phyloP scores from a whole-genome alignment of 768 basidiomycete species.

The Amanita molliuscula region DNA sequence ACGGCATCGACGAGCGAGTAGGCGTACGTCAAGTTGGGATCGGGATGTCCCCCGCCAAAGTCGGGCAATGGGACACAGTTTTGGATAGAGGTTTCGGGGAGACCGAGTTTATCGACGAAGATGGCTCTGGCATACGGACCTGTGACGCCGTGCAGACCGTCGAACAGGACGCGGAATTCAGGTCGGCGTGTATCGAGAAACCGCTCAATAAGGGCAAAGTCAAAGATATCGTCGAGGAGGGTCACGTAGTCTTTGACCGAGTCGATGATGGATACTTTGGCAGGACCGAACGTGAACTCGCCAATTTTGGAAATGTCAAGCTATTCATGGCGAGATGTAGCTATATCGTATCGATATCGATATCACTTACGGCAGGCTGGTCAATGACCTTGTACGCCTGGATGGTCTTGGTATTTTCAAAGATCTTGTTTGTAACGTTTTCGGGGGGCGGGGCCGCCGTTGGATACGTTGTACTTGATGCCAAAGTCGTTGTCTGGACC shows the following conservation, averaged over 20 bases:
- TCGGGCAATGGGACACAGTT: slow-evolving; percentile 89
- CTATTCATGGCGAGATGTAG: slow-evolving; percentile 22
- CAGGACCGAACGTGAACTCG: slow-evolving; percentile 69
- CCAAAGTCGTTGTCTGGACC: slow-evolving; percentile 98
- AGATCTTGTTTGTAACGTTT: slow-evolving; percentile 92
- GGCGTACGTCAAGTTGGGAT: slow-evolving; percentile 97
- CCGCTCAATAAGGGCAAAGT: slow-evolving; percentile 82
- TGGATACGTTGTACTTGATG: slow-evolving; percentile 98
- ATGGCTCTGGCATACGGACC: slow-evolving; percentile 92
- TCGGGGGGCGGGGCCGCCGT: slow-evolving; percentile 98
- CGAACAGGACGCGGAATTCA: slow-evolving; percentile 84
- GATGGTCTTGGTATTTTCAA: slow-evolving; percentile 83
- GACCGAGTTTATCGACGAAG: slow-evolving; percentile 73
- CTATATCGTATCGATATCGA: slow-evolving; percentile 2
- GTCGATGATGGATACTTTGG: slow-evolving; percentile 86
- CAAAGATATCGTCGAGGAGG: slow-evolving; percentile 84
- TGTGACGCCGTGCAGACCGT: slow-evolving; percentile 93
- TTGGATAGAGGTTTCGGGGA: slow-evolving; percentile 74
- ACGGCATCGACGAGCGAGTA: slow-evolving; percentile 89
- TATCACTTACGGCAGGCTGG: slow-evolving; percentile 49
- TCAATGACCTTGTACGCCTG: slow-evolving; percentile 78
- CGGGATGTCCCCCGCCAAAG: slow-evolving; percentile 96
- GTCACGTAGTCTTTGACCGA: slow-evolving; percentile 83
- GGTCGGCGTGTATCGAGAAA: slow-evolving; percentile 67
- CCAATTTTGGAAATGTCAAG: slow-evolving; percentile 81